Evolutionary conservation across 2,329 filamentous ascomycete species (phyloP), one percentile per base, ranked within the genome.

Genomic region (Aureobasidium sp.): DNA sequence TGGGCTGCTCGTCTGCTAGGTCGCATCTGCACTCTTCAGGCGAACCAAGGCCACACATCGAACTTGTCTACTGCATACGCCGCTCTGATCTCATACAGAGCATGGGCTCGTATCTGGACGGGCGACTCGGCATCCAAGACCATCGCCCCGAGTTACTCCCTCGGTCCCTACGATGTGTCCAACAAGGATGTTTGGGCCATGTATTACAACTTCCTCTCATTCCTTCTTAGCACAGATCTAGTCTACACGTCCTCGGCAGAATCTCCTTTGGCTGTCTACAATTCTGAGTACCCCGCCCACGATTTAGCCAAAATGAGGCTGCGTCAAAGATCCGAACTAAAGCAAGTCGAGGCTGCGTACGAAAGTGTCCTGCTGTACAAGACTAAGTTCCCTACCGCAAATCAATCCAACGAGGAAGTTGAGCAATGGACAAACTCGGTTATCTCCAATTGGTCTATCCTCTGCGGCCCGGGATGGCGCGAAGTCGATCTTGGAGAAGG

Each of bases 1-100:
- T 95, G 91, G 90, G 83, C 87, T 1, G 90, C 95, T 72, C 81
- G 89, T 44, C 84, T 90, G 64, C 76, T 95, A 48, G 90, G 87
- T 2, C 88, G 90, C 63, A 85, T 85, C 64, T 91, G 88, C 67
- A 83, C 90, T 74, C 76, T 91, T 11, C 84, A 84, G 30, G 85
- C 86, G 65, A 79, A 84, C 66, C 80, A 82, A 1, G 73, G 83
- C 75, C 58, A 66, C n/a, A 65, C 65, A 11, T 66, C 67, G 45
- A 64, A 69, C n/a, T 64, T 67, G 5, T 67, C 72, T n/a, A 67
- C 71, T 21, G 62, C 69, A 8, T 58, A 65, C 1, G 66, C 72
- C 37, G 77, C 80, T 14, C 67, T 82, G 45, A 73, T 73, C 58
- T 73, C 78, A 0, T 84, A 83, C 66, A 77, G 81, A 25, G 72